Evolutionary conservation across 2,329 filamentous ascomycete genomes (phyloP).

Genomic region (Cladophialophora exuberans): DNA sequence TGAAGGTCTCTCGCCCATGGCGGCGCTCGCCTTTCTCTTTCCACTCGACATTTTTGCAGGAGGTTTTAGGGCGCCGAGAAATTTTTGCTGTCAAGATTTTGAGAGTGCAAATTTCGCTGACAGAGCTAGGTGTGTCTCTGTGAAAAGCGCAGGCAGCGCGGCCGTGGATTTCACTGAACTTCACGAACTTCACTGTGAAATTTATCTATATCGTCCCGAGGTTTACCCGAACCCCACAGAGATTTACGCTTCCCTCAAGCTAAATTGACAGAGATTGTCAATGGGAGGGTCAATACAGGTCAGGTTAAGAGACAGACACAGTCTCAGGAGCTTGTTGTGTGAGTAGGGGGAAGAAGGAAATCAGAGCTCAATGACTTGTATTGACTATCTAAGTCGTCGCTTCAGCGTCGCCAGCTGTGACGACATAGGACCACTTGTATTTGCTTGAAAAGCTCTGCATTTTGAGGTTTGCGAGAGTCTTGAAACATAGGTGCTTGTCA

Average conservation of each 20-base stretch:
- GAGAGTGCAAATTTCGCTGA: background rate
- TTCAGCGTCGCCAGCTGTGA: background rate
- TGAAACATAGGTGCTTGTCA: constrained; percentile 14
- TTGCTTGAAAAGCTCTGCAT: constrained; percentile 17
- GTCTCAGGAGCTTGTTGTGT: too few relatives aligned
- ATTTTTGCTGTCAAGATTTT: too few relatives aligned
- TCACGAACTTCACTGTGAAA: background rate
- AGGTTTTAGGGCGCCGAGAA: background rate
- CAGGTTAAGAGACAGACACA: background rate
- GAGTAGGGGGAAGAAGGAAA: background rate
- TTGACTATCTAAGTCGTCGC: constrained; percentile 14
- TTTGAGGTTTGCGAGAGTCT: constrained; percentile 23
- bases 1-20: constrained; percentile 19
- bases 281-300: background rate
- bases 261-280: background rate
- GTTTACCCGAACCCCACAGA: background rate
- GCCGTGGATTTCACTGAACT: too few relatives aligned
- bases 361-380: constrained; percentile 11
- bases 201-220: background rate
- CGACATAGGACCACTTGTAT: background rate
- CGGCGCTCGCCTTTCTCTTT: constrained; percentile 31
- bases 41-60: constrained; percentile 24
- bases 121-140: too few relatives aligned
- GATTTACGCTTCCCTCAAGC: background rate
- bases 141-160: too few relatives aligned